A percentile compares a stretch with the other conserved stretches of the same genome.
phyloP scores from a whole-genome alignment of 176 grass and related monocot genomes.

The Elaeis guineensis region DNA sequence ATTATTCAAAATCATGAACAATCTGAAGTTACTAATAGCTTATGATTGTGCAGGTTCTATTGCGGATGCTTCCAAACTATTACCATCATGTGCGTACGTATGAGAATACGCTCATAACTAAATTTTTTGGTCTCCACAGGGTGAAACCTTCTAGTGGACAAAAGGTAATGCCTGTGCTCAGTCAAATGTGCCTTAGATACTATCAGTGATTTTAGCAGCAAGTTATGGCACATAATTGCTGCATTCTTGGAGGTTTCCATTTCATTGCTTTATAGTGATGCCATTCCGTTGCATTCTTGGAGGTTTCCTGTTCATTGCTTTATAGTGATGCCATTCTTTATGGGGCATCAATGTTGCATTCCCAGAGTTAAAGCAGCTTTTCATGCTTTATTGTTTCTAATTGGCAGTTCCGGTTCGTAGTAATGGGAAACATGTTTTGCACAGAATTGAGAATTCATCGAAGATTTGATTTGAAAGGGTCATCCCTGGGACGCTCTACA shows the following conservation, averaged over 20 bases:
- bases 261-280: too few species aligned
- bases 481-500: slow-evolving; percentile 82
- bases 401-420: slow-evolving; percentile 95
- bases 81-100: slow-evolving; percentile 85
- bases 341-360: too few species aligned
- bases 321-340: too few species aligned
- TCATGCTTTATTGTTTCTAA: slow-evolving; percentile 17
- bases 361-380: background rate
- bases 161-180: slow-evolving; percentile 46
- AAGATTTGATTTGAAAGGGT: slow-evolving; percentile 97
- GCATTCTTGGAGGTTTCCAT: too few species aligned
- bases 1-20: background rate
- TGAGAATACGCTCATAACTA: slow-evolving; percentile 99
- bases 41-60: slow-evolving; percentile 68
- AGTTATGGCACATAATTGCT: too few species aligned
- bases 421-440: slow-evolving; percentile 99
- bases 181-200: too few species aligned
- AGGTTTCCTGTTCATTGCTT: too few species aligned
- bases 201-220: too few species aligned
- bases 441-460: slow-evolving; percentile 93
- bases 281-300: too few species aligned
- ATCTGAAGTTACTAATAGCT: slow-evolving; percentile 13
- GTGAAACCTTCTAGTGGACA: slow-evolving; percentile 95
- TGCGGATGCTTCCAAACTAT: slow-evolving; percentile 95
- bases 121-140: slow-evolving; percentile 98